Evolutionary conservation across 371 early-diverging fungal species (phyloP), one percentile per base, ranked within the genome.

Genomic region (Mortierella sp.): DNA sequence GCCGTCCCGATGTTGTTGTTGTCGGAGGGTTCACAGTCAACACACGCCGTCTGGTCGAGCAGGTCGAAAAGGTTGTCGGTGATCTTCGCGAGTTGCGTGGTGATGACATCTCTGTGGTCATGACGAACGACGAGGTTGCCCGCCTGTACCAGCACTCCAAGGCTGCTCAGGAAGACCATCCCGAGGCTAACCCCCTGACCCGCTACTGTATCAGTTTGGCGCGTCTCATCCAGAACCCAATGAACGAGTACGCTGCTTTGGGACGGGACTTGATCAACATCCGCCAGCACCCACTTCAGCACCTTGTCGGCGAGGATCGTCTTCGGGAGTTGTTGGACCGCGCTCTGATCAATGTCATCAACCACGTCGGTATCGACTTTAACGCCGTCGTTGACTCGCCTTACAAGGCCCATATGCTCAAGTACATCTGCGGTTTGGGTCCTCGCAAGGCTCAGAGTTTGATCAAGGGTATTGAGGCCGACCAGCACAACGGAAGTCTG

Each of bases 371-470:
- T 76, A 96, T 98, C 38, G 97, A 98, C 84, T 94, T 99, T 76
- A 97, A 98, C 84, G 93, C 91, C 11, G 93, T 93, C 1, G 92
- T 95, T 0, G 84, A 88, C 24, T 91, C 92, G n/a, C 91, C 95
- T 13, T 96, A 97, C 80, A 89, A 92, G 79, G 91, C 94, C 0
- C 86, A 91, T 26, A 91, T 95, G 21, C 91, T 99, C 47, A 96
- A 95, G 76, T 99, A 97, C 79, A 97, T 99, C 21, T 91, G 96
- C 82, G 99, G 99, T 5, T 91, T 99, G 68, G 99, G 99, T 13
- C 97, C 98, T 42, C 92, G 99, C 80, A 99, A 99, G 88, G 97
- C 97, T 0, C 92, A 93, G 50, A 92, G 88, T 68, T 87, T 96
- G 21, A 77, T 96, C 42, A 91, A 93, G 74, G 91, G 90, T 42